Evolutionary conservation across 805 yeast genomes (phyloP).

Genomic region (Yarrowia yakushimensis): DNA sequence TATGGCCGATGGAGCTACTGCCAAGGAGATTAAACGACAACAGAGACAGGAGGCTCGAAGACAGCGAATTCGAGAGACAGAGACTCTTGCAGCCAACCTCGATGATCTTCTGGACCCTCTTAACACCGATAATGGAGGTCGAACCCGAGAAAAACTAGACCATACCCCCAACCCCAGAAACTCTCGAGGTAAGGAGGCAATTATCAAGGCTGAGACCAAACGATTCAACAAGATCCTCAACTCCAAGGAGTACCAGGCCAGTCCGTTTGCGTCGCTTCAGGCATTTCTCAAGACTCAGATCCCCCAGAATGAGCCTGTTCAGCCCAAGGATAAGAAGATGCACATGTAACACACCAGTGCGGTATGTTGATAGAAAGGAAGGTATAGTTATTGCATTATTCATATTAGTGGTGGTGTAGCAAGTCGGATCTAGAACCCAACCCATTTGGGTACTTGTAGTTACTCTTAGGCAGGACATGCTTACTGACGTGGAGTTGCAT

Average conservation of each 20-base stretch:
- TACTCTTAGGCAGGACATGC: no score
- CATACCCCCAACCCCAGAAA: conserved; percentile 29
- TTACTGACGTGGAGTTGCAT: no score
- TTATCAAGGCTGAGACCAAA: conserved; percentile 30
- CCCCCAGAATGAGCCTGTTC: neutral
- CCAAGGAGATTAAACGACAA: conserved; percentile 20
- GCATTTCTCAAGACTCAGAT: conserved; percentile 29
- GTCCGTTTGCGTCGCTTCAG: conserved; percentile 32
- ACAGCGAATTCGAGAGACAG: neutral
- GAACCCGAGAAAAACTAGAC: conserved; percentile 4
- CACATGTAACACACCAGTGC: conserved; percentile 13
- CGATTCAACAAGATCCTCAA: conserved; percentile 30
- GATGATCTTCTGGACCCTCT: conserved; percentile 20
- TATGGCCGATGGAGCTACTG: conserved; percentile 12
- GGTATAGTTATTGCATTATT: neutral
- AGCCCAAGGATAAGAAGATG: neutral
- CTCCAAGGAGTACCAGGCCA: conserved; percentile 28
- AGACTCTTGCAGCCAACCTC: conserved; percentile 12
- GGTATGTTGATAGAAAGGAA: neutral
- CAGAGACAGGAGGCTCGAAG: conserved; percentile 7
- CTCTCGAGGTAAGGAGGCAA: conserved; percentile 29
- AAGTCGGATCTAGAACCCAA: no score
- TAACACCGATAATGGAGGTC: neutral
- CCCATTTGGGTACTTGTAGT: no score
- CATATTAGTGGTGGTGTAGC: neutral